Evolutionary conservation across 257 asterid genomes (phyloP).

Genomic region (Linaria vulgaris): DNA sequence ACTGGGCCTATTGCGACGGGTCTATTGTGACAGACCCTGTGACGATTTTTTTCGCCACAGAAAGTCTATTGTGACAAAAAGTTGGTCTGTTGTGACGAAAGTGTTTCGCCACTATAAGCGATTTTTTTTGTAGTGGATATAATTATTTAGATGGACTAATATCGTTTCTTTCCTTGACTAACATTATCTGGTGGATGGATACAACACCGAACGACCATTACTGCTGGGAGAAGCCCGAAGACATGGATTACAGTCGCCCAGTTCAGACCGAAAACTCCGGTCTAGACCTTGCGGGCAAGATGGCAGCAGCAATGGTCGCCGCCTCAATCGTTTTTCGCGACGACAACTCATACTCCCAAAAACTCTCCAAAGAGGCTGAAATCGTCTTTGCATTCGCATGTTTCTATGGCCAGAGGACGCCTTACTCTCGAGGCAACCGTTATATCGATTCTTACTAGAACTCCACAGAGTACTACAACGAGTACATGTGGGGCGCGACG

Average conservation of each 20-base stretch:
- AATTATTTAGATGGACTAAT: too few relatives aligned
- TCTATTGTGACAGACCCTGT: too few relatives aligned
- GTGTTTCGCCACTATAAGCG: too few relatives aligned
- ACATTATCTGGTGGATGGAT: slow-evolving; percentile 67
- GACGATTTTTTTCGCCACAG: too few relatives aligned
- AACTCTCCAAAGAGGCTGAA: slow-evolving; percentile 55
- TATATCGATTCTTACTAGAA: slow-evolving; percentile 65
- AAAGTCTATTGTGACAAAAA: too few relatives aligned
- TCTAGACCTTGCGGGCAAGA: slow-evolving; percentile 78
- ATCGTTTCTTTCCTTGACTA: not conserved
- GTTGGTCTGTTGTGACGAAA: too few relatives aligned
- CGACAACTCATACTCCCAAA: slow-evolving; percentile 43
- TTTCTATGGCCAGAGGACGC: slow-evolving; percentile 30
- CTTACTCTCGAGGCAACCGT: slow-evolving; percentile 57
- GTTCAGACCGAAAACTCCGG: slow-evolving; percentile 47
- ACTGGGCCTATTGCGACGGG: too few relatives aligned
- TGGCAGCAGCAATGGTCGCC: slow-evolving; percentile 84
- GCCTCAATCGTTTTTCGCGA: slow-evolving; percentile 86
- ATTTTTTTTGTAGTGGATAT: too few relatives aligned
- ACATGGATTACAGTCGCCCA: slow-evolving; percentile 67
- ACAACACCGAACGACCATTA: slow-evolving; percentile 88
- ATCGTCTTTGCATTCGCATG: slow-evolving; percentile 62
- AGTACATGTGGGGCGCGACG: slow-evolving; percentile 77
- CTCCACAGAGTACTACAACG: slow-evolving; percentile 71
- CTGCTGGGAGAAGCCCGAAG: slow-evolving; percentile 89